Evolutionary conservation across 352 stramenopile genomes (phyloP).

Genomic region (Phytophthora constricta): DNA sequence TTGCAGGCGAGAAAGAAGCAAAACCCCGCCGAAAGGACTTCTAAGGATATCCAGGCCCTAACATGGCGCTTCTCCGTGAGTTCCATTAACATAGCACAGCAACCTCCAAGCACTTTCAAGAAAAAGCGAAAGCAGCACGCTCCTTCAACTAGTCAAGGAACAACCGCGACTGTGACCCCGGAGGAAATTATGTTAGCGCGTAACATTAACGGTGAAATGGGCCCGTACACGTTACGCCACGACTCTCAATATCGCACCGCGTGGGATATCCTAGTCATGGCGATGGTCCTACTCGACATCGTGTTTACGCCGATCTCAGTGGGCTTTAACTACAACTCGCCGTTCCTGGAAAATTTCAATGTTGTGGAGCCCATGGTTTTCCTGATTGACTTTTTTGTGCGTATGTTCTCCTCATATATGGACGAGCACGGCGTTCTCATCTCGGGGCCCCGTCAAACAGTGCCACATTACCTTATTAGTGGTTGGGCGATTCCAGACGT

Average conservation of each 20-base stretch:
- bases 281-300: constrained; percentile 59
- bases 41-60: constrained; percentile 22
- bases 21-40: constrained; percentile 2
- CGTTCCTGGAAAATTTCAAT: constrained; percentile 41
- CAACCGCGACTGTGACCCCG: constrained; percentile 26
- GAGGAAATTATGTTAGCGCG: constrained; percentile 50
- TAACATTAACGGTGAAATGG: constrained; percentile 35
- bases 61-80: constrained; percentile 61
- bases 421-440: constrained; percentile 58
- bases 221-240: constrained; percentile 56
- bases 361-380: constrained; percentile 51
- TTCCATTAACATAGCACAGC: constrained; percentile 36
- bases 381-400: constrained; percentile 59
- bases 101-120: background rate
- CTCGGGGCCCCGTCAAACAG: constrained; percentile 51
- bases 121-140: constrained; percentile 34
- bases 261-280: constrained; percentile 64
- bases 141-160: constrained; percentile 27
- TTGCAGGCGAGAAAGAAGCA: constrained; percentile 22
- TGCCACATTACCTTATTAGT: constrained; percentile 59
- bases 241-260: constrained; percentile 44
- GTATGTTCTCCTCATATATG: constrained; percentile 64
- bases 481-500: constrained; percentile 65
- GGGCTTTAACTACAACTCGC: constrained; percentile 53
- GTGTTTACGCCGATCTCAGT: constrained; percentile 62